Evolutionary conservation across 768 basidiomycete genomes (phyloP).

Genomic region (Auricularia sp.): DNA sequence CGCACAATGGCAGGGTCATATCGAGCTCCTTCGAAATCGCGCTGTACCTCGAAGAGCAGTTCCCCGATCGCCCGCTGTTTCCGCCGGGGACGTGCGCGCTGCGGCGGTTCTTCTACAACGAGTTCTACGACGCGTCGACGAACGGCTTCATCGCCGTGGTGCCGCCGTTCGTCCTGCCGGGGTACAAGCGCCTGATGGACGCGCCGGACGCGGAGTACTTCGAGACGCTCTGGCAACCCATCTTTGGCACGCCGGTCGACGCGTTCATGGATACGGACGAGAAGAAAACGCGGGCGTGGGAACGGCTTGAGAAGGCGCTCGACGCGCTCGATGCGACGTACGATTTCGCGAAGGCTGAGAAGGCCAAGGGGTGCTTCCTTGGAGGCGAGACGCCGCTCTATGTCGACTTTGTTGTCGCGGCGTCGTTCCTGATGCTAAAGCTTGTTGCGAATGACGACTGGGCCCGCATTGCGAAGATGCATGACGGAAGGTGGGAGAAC

Average conservation of each 20-base stretch:
- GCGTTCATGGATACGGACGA: not conserved
- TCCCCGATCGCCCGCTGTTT: not conserved
- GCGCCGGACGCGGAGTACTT: not conserved
- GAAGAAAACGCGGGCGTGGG: not conserved
- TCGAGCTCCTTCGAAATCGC: not conserved
- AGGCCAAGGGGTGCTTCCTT: not conserved
- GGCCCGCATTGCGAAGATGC: not conserved
- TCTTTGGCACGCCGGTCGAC: not conserved
- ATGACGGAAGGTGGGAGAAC: not conserved
- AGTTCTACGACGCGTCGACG: not conserved
- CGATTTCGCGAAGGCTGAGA: not conserved
- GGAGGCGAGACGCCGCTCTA: not conserved
- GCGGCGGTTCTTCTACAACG: not conserved
- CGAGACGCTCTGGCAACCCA: not conserved
- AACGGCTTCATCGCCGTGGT: not conserved
- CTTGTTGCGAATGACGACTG: not conserved
- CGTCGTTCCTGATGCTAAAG: not conserved
- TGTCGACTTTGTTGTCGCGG: not conserved
- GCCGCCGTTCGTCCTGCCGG: not conserved
- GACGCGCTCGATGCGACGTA: not conserved
- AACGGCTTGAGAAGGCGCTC: not conserved
- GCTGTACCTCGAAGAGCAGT: not conserved
- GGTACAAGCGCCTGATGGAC: not conserved
- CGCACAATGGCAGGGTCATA: not conserved
- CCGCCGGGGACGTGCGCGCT: not conserved